These are phyloP conservation scores for Terfezia boudieri DNA, from an alignment of 495 filamentous ascomycete genomes.

Conservation along the genomic window DNA sequence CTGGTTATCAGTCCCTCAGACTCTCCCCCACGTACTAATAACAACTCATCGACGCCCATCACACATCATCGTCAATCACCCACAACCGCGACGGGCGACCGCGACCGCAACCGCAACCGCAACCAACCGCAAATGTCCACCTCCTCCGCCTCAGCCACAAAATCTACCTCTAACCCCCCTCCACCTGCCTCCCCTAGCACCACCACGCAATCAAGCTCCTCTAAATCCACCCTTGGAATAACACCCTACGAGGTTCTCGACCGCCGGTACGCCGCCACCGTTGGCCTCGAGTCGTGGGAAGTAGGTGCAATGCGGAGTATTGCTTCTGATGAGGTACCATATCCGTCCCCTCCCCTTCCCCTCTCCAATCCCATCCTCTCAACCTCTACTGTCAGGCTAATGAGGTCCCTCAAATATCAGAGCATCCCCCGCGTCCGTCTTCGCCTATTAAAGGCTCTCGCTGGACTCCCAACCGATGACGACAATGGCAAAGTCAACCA, in stretches of 20 bases:
- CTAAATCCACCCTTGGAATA: too few species aligned
- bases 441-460: conserved; percentile 19
- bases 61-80: not conserved
- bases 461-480: conserved; percentile 5
- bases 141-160: not conserved
- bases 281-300: conserved; percentile 19
- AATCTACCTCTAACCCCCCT: too few species aligned
- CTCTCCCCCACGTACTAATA: too few species aligned
- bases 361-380: too few species aligned
- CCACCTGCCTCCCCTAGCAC: too few species aligned
- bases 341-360: not conserved
- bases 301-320: conserved; percentile 19
- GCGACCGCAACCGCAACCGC: not conserved
- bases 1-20: too few species aligned
- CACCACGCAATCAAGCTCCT: too few species aligned
- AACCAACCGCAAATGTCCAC: conserved; percentile 9
- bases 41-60: not conserved
- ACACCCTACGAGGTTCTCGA: conserved; percentile 16
- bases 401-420: conserved; percentile 1
- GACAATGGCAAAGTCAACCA: too few species aligned
- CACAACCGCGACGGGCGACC: not conserved
- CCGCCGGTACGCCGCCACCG: conserved; percentile 14
- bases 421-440: conserved; percentile 17
- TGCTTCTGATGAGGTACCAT: conserved; percentile 13
- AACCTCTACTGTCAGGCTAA: too few species aligned